Evolutionary conservation across 1,284 basidiomycete genomes (phyloP), one percentile per base, ranked within the genome.

Genomic region (Leccinum subatratum): DNA sequence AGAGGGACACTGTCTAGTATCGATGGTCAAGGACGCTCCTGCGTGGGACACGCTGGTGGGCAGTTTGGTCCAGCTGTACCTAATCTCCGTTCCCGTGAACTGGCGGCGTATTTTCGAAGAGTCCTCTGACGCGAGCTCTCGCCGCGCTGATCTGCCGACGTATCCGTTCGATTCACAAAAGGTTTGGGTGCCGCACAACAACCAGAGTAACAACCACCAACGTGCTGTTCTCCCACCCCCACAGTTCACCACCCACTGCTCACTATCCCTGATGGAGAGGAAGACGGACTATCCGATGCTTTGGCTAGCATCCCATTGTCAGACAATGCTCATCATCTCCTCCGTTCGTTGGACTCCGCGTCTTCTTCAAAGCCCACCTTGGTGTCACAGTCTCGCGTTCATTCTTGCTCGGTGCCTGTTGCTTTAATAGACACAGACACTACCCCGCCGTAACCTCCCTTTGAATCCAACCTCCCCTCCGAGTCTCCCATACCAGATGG

Each of bases 61-160:
- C 4, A 77, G 82, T 22, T 74, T 90, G 25, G 77, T 82, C 12
- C 79, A 79, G 57, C 72, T 91, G 11, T 90, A 86, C 72, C 69
- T 72, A 6, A 80, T 78, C 4, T 71, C 75, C 22, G 65, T 79
- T 42, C 67, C 75, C 2, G 65, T 91, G 28, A 68, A 79, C 20
- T 91, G 90, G 89, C 80, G 84, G 30, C 73, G 78, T 12, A 80
- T 85, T 4, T 91, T 86, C 70, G 70, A 79, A 0, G 82, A 86
- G 64, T 68, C 85, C 2, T 68, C 77, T 22, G 56, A 11, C 18
- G 37, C 20, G 3, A 71, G 77, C 3, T 76, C 77, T 12, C 83
- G 82, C 20, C 20, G 20, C 67, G 70, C 83, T 16, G 81, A 82
- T 66, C 74, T 90, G 12, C 90, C 90, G 0, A 77, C 80, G 3